Evolutionary conservation across 176 grass and related monocot species (phyloP), one percentile per base, ranked within the genome.

Genomic region (Oryza australiensis): DNA sequence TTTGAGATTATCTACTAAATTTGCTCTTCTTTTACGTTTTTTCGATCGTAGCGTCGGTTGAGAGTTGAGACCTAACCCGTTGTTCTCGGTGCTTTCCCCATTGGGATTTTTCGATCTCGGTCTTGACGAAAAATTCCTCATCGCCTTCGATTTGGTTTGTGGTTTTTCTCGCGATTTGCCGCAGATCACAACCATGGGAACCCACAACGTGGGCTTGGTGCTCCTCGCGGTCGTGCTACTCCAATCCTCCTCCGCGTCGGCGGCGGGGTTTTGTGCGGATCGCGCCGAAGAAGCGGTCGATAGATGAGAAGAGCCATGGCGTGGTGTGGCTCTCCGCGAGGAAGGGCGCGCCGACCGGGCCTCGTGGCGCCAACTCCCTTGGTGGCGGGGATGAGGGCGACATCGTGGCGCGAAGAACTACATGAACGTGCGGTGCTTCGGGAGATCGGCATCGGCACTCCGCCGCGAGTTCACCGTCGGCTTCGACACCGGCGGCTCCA

Each of bases 371-470:
- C 43, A 80, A 79, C 70, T 48, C 38, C 74, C 72, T 85, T 0
- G 70, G 70, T 23, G 79, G 42, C 3, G 79, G 40, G 0, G 60
- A 40, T 4, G 90, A 88, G 66, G 72, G 66, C 26, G 96, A 98
- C 70, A 82, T 95, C 60, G 57, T 99, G 2, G 85, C 82, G 62
- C 93, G 3, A 99, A 95, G 69, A 99, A 99, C 83, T 95, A 99
- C 89, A 87, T 99, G 93, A 99, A 99, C 76, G 96, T 93, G 1
- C 96, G 95, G 86, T 99, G 95, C 88, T 99, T 95, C 14, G 96
- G 96, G 96, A 99, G 93, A 85, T 99, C 24, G 93, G 89, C 24
- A 11, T 99, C 28, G 93, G 96, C n/a, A 82, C 96, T 2, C 93
- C 96, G 22, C 6, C 77, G 7, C 96, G 93, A 91, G 46, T 99